A percentile compares a stretch with the other conserved stretches of the same genome.
These are phyloP conservation scores for Triangularia setosa DNA, from an alignment of 2,329 filamentous ascomycete genomes.

Conservation along the genomic window DNA sequence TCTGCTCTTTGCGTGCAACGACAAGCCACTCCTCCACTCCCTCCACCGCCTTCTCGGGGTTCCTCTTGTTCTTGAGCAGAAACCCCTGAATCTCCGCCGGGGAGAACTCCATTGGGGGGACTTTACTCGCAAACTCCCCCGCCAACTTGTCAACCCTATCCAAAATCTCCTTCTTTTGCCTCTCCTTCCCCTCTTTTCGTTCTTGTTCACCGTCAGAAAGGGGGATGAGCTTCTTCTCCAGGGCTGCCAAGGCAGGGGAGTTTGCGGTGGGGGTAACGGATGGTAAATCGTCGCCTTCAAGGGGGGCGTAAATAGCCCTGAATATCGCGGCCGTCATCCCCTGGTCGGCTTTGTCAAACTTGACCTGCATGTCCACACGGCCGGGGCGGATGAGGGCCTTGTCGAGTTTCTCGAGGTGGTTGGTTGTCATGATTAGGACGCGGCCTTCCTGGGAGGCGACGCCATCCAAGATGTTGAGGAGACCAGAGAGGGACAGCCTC, in stretches of 20 bases:
- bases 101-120: slow-evolving; percentile 55
- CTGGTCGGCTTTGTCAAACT: slow-evolving; percentile 52
- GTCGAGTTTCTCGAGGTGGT: slow-evolving; percentile 58
- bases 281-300: slow-evolving; percentile 43
- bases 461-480: slow-evolving; percentile 79
- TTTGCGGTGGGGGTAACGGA: neutral
- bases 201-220: slow-evolving; percentile 20
- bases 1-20: slow-evolving; percentile 47
- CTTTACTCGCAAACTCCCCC: slow-evolving; percentile 43
- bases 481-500: slow-evolving; percentile 65
- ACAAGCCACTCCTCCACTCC: slow-evolving; percentile 47
- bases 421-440: slow-evolving; percentile 64
- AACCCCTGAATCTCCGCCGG: slow-evolving; percentile 59
- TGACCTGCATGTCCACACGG: slow-evolving; percentile 56
- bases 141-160: slow-evolving; percentile 45
- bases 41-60: slow-evolving; percentile 46
- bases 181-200: slow-evolving; percentile 30
- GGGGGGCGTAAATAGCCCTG: slow-evolving; percentile 52
- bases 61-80: slow-evolving; percentile 53
- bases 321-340: slow-evolving; percentile 54
- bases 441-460: slow-evolving; percentile 61
- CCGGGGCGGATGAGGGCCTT: slow-evolving; percentile 60
- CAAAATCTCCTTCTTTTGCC: slow-evolving; percentile 32
- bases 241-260: slow-evolving; percentile 4
- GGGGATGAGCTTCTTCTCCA: slow-evolving; percentile 1